Percentiles rank a stretch among this genome's conserved stretches.
Conservation (phyloP, 2,329 filamentous ascomycete species). For the Colletotrichum noveboracense region DNA sequence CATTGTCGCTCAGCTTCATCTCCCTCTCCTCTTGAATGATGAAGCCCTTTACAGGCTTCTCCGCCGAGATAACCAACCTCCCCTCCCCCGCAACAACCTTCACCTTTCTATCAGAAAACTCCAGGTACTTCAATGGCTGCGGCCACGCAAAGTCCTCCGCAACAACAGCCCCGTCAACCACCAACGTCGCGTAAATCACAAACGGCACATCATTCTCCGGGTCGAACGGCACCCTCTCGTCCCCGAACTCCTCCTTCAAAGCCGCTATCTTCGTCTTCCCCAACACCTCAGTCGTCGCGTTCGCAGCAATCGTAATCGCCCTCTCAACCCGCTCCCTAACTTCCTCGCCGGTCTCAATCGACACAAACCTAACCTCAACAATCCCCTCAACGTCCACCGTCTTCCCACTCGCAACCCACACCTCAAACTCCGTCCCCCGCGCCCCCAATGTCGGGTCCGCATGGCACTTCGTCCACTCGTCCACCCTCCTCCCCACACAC, state of each 20-base stretch:
- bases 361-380: conserved; percentile 44
- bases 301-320: conserved; percentile 33
- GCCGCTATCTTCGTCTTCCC: conserved; percentile 32
- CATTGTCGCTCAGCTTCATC: conserved; percentile 58
- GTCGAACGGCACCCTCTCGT: conserved; percentile 33
- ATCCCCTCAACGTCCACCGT: conserved; percentile 27
- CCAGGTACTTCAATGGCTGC: conserved; percentile 65
- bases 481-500: conserved; percentile 52
- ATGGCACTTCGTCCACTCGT: conserved; percentile 50
- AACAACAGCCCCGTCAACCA: conserved; percentile 40
- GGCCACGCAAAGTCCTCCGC: conserved; percentile 63
- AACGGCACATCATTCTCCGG: conserved; percentile 45
- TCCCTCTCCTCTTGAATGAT: conserved; percentile 54
- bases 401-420: conserved; percentile 46
- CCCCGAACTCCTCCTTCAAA: conserved; percentile 12
- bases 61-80: conserved; percentile 34
- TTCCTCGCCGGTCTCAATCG: conserved; percentile 42
- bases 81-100: conserved; percentile 29
- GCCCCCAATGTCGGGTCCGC: conserved; percentile 43
- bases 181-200: conserved; percentile 52
- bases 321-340: conserved; percentile 28
- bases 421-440: conserved; percentile 44
- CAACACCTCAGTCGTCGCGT: conserved; percentile 44
- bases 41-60: conserved; percentile 61
- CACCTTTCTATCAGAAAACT: conserved; percentile 50